phyloP scores from a whole-genome alignment of 805 yeast species.

The Saturnispora halmiae region DNA sequence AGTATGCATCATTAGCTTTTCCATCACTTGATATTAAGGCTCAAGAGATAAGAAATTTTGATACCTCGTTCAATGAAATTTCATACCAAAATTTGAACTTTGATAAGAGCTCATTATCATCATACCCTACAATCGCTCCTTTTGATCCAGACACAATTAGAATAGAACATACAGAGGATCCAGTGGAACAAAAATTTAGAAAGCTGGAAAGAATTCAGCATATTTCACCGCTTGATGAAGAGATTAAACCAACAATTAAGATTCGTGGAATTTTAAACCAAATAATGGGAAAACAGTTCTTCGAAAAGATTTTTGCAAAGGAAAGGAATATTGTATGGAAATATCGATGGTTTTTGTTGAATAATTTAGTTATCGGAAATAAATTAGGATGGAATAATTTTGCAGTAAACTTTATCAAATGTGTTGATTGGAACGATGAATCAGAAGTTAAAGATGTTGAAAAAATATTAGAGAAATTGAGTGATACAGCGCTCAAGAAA shows the following conservation, averaged over 20 bases:
- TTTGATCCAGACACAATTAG: conserved; percentile 60
- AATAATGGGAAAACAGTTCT: conserved; percentile 73
- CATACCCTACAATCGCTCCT: conserved; percentile 25
- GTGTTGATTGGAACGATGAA: conserved; percentile 83
- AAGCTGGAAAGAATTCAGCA: conserved; percentile 77
- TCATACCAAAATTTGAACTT: conserved; percentile 17
- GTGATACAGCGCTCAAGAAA: conserved; percentile 9
- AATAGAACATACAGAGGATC: conserved; percentile 46
- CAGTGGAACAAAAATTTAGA: conserved; percentile 81
- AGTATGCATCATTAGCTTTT: conserved; percentile 30
- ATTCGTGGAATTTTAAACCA: conserved; percentile 62
- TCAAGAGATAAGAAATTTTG: conserved; percentile 16
- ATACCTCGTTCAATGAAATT: conserved; percentile 21
- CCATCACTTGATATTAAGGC: conserved; percentile 21
- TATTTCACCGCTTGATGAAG: conserved; percentile 68
- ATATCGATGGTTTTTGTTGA: conserved; percentile 71
- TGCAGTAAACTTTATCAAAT: conserved; percentile 61
- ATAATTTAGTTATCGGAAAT: conserved; percentile 34
- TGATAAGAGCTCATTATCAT: neutral
- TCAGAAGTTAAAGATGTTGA: conserved; percentile 72
- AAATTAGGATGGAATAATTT: conserved; percentile 30
- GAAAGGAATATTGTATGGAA: conserved; percentile 89
- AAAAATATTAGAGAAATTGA: conserved; percentile 26
- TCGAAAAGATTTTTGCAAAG: conserved; percentile 66
- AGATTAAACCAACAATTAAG: conserved; percentile 80